Evolutionary conservation across 208 protist species (phyloP), one percentile per base, ranked within the genome.

Genomic region (Kentomonas sorsogonicus): DNA sequence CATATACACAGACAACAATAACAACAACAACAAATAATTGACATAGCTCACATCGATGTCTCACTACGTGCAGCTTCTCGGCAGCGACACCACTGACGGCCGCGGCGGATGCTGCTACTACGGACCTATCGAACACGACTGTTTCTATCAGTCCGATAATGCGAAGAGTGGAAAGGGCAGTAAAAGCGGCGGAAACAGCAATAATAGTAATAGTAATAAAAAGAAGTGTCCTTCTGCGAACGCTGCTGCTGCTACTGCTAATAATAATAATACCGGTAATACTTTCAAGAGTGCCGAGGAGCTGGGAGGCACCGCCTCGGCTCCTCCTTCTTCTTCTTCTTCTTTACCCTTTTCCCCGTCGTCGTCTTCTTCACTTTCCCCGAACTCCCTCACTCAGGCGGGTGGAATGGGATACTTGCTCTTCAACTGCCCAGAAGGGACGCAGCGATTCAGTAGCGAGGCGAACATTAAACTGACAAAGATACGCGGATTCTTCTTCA

Each of bases 391-490:
- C 22, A 50, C 66, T 23, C 60, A 53, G 1, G 69, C 50, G 7
- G 56, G 66, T 10, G 69, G 50, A 9, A 77, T 83, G 34, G 79
- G 85, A 18, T 81, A 89, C 54, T 46, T 94, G 16, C 76, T 94
- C 50, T 94, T 94, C 51, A 94, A 94, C 69, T 94, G 87, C 39
- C 87, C 87, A 0, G 83, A 94, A 39, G 87, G 87, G 0, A 72
- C 79, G 3, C 87, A 94, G 72, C 80, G 87, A 3, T 89, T 90
- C 51, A 88, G 76, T 57, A 77, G 72, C 5, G 83, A 94, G 62
- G 83, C 77, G 10, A 83, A 83, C 68, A 64, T 91, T 27, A 77
- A 77, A 13, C 61, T 94, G 2, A 82, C 69, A n/a, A 81, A 83
- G 16, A 69, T 85, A 3, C 69, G 72, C 27, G 63, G 74, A 46